phyloP scores from a whole-genome alignment of 2,329 filamentous ascomycete genomes.

The Trichoderma polysporum region DNA sequence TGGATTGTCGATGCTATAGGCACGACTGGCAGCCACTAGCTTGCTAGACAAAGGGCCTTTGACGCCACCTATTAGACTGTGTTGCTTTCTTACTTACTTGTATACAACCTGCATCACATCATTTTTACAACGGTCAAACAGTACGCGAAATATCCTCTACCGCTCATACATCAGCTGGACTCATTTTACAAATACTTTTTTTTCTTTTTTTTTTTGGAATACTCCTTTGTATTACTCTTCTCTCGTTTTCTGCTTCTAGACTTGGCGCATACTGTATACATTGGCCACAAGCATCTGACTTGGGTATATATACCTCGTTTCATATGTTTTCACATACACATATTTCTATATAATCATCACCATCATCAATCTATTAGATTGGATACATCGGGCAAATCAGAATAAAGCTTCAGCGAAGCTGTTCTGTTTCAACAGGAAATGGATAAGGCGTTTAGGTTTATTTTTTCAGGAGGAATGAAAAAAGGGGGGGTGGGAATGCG shows the following conservation, averaged over 20 bases:
- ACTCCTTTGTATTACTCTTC: neutral
- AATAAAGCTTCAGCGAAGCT: neutral
- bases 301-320: neutral
- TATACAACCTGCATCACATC: neutral
- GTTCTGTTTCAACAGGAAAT: neutral
- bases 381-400: neutral
- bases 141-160: neutral
- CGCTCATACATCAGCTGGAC: neutral
- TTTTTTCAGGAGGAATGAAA: neutral
- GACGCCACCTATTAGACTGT: neutral
- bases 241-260: slow-evolving; percentile 5
- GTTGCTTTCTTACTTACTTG: neutral
- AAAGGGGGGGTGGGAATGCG: neutral
- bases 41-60: neutral
- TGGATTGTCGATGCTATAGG: slow-evolving; percentile 53
- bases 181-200: neutral
- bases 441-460: neutral
- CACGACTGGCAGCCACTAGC: slow-evolving; percentile 24
- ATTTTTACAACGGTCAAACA: neutral
- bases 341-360: neutral
- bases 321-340: neutral
- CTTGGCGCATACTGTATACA: neutral
- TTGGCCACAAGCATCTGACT: neutral
- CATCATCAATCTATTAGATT: neutral
- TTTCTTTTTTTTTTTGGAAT: neutral